Percentiles rank a stretch among this genome's conserved stretches.
These are phyloP conservation scores for Aspergillus caelatus DNA, from an alignment of 2,329 filamentous ascomycete genomes.

Conservation along the genomic window DNA sequence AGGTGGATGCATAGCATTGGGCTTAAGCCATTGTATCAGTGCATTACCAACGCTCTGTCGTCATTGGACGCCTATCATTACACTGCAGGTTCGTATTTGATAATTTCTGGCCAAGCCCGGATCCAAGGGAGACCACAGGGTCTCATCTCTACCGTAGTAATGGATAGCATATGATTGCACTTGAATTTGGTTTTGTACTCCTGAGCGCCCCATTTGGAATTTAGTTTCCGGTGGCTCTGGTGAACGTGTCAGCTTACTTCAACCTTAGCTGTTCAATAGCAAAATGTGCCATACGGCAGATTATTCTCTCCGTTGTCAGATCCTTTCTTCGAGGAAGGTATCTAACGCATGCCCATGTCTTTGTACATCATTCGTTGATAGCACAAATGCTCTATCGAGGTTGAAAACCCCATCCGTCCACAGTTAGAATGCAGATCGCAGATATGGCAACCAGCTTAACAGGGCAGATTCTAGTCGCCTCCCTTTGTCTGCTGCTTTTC, in stretches of 20 bases:
- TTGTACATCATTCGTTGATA: no score
- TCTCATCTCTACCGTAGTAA: not conserved
- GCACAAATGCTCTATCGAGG: no score
- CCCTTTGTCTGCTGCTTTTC: not conserved
- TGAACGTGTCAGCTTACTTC: not conserved
- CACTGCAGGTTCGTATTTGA: not conserved
- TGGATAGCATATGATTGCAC: not conserved
- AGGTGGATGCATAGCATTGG: not conserved
- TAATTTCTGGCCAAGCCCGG: not conserved
- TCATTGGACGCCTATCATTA: not conserved
- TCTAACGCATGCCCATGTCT: not conserved
- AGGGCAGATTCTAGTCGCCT: not conserved
- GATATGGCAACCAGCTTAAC: not conserved
- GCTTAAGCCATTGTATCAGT: not conserved
- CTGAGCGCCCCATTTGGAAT: not conserved
- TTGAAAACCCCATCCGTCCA: not conserved
- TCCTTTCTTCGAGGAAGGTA: not conserved
- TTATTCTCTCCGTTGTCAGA: not conserved
- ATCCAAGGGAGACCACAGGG: not conserved
- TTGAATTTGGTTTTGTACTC: not conserved
- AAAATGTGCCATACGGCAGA: no score
- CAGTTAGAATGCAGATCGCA: not conserved
- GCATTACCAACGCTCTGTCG: not conserved
- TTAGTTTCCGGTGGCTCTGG: fast-evolving
- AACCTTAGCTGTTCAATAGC: not conserved